Evolutionary conservation across 192 early-diverging fungal species (phyloP).

Genomic region (Rhizoclosmatium sp.): DNA sequence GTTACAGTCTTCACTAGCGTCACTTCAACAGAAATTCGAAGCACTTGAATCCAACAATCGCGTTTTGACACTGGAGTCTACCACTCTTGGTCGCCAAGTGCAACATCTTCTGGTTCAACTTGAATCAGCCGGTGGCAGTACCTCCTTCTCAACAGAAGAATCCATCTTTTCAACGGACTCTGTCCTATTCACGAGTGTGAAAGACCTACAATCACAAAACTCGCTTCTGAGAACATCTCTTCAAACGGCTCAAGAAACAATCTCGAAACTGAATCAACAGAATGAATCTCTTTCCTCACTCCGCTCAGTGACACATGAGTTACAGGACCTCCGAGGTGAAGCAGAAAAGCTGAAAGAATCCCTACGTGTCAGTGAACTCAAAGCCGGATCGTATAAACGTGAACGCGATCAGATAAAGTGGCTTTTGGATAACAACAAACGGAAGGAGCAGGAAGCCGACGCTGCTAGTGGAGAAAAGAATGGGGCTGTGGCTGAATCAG

Average conservation of each 20-base stretch:
- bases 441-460: neutral
- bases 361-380: conserved; percentile 58
- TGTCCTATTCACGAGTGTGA: conserved; percentile 20
- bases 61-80: conserved; percentile 5
- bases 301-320: conserved; percentile 40
- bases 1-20: neutral
- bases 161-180: neutral
- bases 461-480: neutral
- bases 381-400: conserved; percentile 60
- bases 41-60: neutral
- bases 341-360: conserved; percentile 65
- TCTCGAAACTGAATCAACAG: conserved; percentile 47
- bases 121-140: conserved; percentile 30
- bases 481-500: neutral
- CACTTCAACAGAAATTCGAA: neutral
- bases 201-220: conserved; percentile 39
- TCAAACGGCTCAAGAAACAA: neutral
- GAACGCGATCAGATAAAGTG: conserved; percentile 60
- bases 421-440: conserved; percentile 16
- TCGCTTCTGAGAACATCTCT: conserved; percentile 12
- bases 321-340: conserved; percentile 59
- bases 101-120: conserved; percentile 37
- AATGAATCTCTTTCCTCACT: conserved; percentile 41
- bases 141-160: neutral
- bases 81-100: conserved; percentile 28